Conservation (phyloP, 78 protist genomes). For the Dictyostelium firmibasis region DNA sequence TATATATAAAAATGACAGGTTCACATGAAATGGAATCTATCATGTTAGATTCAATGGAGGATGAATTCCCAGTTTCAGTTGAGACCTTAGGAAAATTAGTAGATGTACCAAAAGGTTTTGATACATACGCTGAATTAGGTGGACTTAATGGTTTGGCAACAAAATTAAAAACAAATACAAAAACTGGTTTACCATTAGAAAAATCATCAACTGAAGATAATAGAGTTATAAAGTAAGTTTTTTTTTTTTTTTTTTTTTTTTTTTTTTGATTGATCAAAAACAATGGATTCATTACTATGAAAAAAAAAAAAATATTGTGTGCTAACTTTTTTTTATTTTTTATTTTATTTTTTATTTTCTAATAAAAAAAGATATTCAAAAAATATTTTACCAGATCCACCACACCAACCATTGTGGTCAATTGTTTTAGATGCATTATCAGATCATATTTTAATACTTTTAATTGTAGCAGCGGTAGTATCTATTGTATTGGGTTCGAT, state of each 20-base stretch:
- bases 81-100: conserved; percentile 43
- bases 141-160: conserved; percentile 33
- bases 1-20: neutral
- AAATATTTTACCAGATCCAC: conserved; percentile 75
- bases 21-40: conserved; percentile 24
- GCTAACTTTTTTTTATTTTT: neutral
- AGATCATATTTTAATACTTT: conserved; percentile 90
- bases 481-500: conserved; percentile 80
- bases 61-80: conserved; percentile 31
- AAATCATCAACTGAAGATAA: conserved; percentile 18
- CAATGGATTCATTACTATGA: neutral
- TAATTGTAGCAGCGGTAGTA: conserved; percentile 85
- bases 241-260: neutral
- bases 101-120: conserved; percentile 74
- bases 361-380: conserved; percentile 60
- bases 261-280: neutral
- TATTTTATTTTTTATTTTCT: too few relatives aligned
- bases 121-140: conserved; percentile 18
- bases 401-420: conserved; percentile 52
- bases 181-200: conserved; percentile 62
- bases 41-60: conserved; percentile 33
- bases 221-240: conserved; percentile 55
- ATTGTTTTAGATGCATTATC: conserved; percentile 82
- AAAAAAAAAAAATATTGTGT: neutral
- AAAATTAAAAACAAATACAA: neutral